Conservation (phyloP, 2,329 filamentous ascomycete species). For the Stachybotrys chlorohalonatus region DNA sequence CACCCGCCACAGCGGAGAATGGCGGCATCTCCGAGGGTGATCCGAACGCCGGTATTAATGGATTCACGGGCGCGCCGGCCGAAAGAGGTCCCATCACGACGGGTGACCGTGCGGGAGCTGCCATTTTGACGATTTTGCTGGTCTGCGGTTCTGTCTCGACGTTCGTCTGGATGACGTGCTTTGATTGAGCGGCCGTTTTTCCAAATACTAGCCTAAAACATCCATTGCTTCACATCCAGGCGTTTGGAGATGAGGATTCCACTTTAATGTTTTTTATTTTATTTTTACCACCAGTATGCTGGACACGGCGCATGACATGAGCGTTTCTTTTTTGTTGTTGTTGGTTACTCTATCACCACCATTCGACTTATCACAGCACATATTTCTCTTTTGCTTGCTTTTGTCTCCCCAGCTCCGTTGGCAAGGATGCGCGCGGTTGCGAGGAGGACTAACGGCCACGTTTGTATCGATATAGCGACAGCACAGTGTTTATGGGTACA, state of each 20-base stretch:
- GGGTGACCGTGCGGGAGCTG: slow-evolving; percentile 38
- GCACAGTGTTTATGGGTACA: background rate
- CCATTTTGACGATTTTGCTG: slow-evolving; percentile 36
- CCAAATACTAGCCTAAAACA: no score
- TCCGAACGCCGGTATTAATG: slow-evolving; percentile 26
- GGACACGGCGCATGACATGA: background rate
- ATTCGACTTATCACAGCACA: background rate
- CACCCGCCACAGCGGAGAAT: slow-evolving; percentile 34
- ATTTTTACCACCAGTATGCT: background rate
- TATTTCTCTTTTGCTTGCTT: background rate
- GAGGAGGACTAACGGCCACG: background rate
- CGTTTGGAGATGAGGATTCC: background rate
- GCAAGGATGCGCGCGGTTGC: background rate
- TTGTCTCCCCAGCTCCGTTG: background rate
- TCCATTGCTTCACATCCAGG: background rate
- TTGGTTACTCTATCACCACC: background rate
- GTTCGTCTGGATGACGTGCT: slow-evolving; percentile 42
- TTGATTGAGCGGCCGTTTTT: slow-evolving; percentile 11
- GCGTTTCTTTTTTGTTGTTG: background rate
- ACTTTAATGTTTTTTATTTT: background rate
- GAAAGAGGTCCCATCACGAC: slow-evolving; percentile 24
- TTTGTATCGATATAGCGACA: background rate
- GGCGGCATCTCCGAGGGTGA: slow-evolving; percentile 42
- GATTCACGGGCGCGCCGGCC: slow-evolving; percentile 18
- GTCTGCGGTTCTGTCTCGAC: slow-evolving; percentile 29